Conservation (phyloP, 2,329 filamentous ascomycete species). For the Fusarium cyanostomum region DNA sequence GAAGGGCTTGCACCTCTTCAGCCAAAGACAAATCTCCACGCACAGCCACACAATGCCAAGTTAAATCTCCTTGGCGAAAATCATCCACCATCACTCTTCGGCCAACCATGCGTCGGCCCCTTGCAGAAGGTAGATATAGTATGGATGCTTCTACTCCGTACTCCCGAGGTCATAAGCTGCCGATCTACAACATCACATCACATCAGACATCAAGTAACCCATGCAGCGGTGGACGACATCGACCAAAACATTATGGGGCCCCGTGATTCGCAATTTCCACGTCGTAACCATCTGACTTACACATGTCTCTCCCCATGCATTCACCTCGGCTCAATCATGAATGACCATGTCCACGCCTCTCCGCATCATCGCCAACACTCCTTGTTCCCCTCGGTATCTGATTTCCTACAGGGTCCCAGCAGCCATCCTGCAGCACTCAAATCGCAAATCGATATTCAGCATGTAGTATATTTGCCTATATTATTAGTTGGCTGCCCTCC, state of each 20-base stretch:
- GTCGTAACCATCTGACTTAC: slow-evolving; percentile 7
- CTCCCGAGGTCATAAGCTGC: background rate
- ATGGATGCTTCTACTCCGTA: too few relatives aligned
- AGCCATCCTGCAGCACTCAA: background rate
- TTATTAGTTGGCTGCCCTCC: slow-evolving; percentile 27
- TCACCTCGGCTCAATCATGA: slow-evolving; percentile 24
- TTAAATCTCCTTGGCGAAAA: background rate
- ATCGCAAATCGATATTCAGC: background rate
- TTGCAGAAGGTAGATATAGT: slow-evolving; percentile 7
- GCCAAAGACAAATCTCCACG: background rate
- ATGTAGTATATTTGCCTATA: slow-evolving; percentile 35
- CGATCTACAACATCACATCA: background rate
- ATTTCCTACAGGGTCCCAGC: background rate
- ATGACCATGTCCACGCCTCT: background rate
- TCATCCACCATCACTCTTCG: background rate
- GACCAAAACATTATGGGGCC: slow-evolving; percentile 17
- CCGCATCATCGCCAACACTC: background rate
- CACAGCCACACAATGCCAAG: background rate
- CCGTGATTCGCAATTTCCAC: slow-evolving; percentile 32
- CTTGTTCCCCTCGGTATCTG: background rate
- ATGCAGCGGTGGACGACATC: slow-evolving; percentile 24
- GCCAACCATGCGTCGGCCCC: slow-evolving; percentile 2
- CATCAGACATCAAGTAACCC: background rate
- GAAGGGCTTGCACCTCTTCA: too few relatives aligned
- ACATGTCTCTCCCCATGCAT: slow-evolving; percentile 15